Evolutionary conservation across 2,329 filamentous ascomycete species (phyloP).

Genomic region (Nigrospora sphaerica): DNA sequence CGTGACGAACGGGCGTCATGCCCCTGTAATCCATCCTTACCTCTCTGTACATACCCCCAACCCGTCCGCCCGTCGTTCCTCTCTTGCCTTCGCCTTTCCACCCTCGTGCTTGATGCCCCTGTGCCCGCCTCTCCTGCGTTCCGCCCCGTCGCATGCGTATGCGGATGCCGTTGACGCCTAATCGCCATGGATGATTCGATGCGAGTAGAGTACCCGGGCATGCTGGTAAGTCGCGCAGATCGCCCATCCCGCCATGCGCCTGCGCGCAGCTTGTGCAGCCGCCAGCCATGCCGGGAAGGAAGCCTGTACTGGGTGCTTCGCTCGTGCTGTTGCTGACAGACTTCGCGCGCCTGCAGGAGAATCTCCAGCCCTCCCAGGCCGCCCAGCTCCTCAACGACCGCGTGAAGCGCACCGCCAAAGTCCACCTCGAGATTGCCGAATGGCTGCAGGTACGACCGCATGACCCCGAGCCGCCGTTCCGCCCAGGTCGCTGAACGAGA

Average conservation of each 20-base stretch:
- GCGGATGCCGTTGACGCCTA: background rate
- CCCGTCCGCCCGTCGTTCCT: too few relatives aligned
- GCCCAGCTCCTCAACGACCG: conserved; percentile 78
- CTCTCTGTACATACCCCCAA: too few relatives aligned
- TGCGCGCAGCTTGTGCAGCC: background rate
- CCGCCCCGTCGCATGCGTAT: background rate
- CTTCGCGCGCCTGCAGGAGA: conserved; percentile 46
- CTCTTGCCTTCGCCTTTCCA: too few relatives aligned
- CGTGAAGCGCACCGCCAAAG: conserved; percentile 74
- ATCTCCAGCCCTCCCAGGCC: conserved; percentile 75
- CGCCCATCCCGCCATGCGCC: background rate
- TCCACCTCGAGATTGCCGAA: conserved; percentile 89
- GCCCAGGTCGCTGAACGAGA: conserved; percentile 8
- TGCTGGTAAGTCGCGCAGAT: conserved; percentile 67
- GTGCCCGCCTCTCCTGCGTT: background rate
- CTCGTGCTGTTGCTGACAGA: background rate
- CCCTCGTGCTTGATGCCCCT: background rate
- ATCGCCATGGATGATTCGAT: conserved; percentile 65
- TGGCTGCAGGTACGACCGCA: conserved; percentile 75
- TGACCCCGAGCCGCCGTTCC: conserved; percentile 3
- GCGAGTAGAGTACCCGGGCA: conserved; percentile 83
- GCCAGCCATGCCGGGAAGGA: background rate
- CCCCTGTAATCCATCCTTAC: too few relatives aligned
- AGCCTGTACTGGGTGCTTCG: background rate
- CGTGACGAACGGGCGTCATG: too few relatives aligned